Evolutionary conservation across 257 asterid species (phyloP), one percentile per base, ranked within the genome.

Genomic region (Parsonsia alboflavescens): DNA sequence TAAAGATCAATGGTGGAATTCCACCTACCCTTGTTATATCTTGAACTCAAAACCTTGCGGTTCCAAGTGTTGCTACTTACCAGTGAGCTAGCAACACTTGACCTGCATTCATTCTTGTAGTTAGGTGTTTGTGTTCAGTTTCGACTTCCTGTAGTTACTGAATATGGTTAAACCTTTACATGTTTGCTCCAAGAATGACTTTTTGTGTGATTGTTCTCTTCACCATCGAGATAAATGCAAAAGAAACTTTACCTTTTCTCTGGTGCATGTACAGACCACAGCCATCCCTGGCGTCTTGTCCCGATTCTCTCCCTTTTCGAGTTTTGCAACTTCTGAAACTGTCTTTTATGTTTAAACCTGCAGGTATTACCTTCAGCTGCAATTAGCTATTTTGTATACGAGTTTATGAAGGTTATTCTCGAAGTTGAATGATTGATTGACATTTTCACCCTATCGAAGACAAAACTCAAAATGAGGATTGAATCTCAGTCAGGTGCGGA

Each of bases 321-420:
- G n/a, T n/a, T n/a, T n/a, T n/a, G n/a, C n/a, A n/a, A n/a, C n/a
- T n/a, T n/a, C n/a, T n/a, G n/a, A n/a, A 33, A 33, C 39, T 33
- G 39, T 33, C 39, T 3, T 33, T 1, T 33, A 66, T 75, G 45
- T 68, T 68, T 7, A 72, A 68, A 56, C 42, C 78, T 75, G 79
- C 89, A 92, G 98, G 98, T 91, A n/a, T 70, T 93, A 77, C 98
- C 98, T 77, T 93, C 98, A n/a, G 98, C 97, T 7, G 86, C 98
- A 24, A 93, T 91, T 75, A 87, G 98, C 87, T 93, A 88, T 87
- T 93, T 93, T 49, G 94, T 91, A 28, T 91, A 93, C 21, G 97
- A 93, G 90, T 93, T 88, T 88, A 87, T 93, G 98, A 93, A 91
- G 97, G 82, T 93, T 63, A 81, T 91, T 81, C 96, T 93, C 54